Base-by-base conservation (phyloP, 2,329 filamentous ascomycete species). In the Chrysosphaeria jannelii region DNA sequence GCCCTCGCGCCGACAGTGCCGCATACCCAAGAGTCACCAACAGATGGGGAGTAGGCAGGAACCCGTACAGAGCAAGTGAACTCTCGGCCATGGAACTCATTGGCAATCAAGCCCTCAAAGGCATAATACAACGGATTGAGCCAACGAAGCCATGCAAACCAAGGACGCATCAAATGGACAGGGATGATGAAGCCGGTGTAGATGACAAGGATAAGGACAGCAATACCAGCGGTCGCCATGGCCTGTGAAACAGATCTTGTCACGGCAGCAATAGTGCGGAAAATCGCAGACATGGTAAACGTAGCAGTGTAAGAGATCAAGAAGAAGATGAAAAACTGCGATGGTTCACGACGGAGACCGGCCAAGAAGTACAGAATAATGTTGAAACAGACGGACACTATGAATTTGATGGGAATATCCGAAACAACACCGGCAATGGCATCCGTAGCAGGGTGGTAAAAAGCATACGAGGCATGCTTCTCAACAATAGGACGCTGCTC, bases 401-500 rank as follows among this genome's bases (percentile, higher is more conserved):
- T 18, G 8, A 88, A 44, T 41, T 85, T 89, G 43, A 75, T 72
- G 0, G 79, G 79, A 42, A 88, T 46, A 34, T 90, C 79, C 29
- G 62, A 69, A 14, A 90, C 44, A 66, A 89, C 85, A 7, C 72
- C 85, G 0, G 72, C 63, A 29, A 75, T 54, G n/a, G 76, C 74
- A 50, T 91, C 78, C 8, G 76, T 69, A 10, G 69, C 76, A 0
- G 79, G 76, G 36, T 89, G 79, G 35, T 90, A 89, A 10, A 90
- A 53, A 13, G 78, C 76, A 39, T 89, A 90, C 27, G 69, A 62
- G 26, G 57, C 49, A 34, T 91, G 79, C 40, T 90, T 90, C 39
- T 90, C 76, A 28, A 91, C 74, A 34, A 90, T 89, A 2, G 72
- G 70, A 19, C 79, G 68, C 57, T 90, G 76, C 2, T 71, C 60